Evolutionary conservation across 1,284 basidiomycete species (phyloP).

Genomic region (Cryptococcus depauperatus): DNA sequence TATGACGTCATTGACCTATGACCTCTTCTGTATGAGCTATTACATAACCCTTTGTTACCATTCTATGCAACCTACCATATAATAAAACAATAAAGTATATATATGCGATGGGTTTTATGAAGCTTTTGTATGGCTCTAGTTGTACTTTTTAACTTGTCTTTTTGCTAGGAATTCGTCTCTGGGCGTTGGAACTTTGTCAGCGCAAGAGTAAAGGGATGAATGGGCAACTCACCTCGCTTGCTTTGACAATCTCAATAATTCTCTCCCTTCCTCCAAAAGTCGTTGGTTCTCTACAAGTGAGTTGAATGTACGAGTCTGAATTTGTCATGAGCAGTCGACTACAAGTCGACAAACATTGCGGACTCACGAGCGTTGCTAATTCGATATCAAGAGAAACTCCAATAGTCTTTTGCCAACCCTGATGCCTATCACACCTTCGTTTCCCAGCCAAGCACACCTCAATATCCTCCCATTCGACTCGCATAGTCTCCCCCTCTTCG

Average conservation of each 20-base stretch:
- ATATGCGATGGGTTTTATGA: too few relatives aligned
- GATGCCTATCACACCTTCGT: slow-evolving; percentile 35
- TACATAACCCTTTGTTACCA: too few relatives aligned
- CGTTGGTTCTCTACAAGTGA: slow-evolving; percentile 3
- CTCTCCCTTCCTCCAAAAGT: neutral
- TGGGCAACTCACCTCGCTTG: slow-evolving; percentile 4
- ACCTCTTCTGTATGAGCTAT: too few relatives aligned
- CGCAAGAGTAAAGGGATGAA: neutral
- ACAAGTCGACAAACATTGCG: neutral
- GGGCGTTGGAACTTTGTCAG: neutral
- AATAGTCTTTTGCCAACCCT: slow-evolving; percentile 38
- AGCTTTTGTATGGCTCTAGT: too few relatives aligned
- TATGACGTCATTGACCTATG: too few relatives aligned
- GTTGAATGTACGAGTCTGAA: slow-evolving; percentile 9
- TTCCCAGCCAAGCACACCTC: slow-evolving; percentile 18
- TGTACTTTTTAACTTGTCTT: slow-evolving; percentile 1
- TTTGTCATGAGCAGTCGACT: neutral
- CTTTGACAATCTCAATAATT: neutral
- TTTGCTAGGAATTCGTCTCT: slow-evolving; percentile 6
- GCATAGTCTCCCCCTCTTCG: slow-evolving; percentile 2
- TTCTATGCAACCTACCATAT: too few relatives aligned
- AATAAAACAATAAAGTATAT: too few relatives aligned
- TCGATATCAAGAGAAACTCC: slow-evolving; percentile 28
- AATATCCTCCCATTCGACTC: slow-evolving; percentile 6
- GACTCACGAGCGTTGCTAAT: slow-evolving; percentile 22